phyloP scores from a whole-genome alignment of 805 yeast species.

The Nakazawaea sp. region DNA sequence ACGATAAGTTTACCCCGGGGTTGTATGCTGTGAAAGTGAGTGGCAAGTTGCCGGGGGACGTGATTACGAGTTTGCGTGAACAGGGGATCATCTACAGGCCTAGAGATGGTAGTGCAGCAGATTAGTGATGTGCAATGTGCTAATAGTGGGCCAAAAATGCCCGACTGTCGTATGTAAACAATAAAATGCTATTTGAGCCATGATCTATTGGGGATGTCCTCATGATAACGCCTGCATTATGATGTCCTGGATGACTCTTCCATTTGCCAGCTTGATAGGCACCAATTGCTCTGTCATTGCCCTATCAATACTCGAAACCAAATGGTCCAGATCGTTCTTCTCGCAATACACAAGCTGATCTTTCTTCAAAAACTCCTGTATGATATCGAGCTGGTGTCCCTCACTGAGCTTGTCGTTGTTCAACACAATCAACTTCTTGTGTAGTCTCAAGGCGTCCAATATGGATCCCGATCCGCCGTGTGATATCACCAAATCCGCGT shows the following conservation, averaged over 20 bases:
- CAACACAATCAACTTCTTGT: conserved; percentile 59
- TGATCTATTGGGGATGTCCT: no score
- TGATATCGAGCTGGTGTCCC: conserved; percentile 75
- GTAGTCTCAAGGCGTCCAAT: conserved; percentile 58
- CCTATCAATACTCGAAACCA: conserved; percentile 2
- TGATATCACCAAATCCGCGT: conserved; percentile 61
- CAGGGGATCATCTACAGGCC: conserved; percentile 87
- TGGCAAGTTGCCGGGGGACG: conserved; percentile 87
- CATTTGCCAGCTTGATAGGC: conserved; percentile 3
- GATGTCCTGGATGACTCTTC: conserved; percentile 4
- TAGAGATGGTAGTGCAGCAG: conserved; percentile 84
- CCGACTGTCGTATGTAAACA: no score
- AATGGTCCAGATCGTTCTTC: background rate
- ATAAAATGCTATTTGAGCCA: no score
- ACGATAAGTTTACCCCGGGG: conserved; percentile 84
- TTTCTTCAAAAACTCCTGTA: conserved; percentile 1
- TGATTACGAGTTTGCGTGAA: conserved; percentile 61
- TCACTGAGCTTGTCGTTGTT: conserved; percentile 72
- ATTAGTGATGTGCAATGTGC: conserved; percentile 22
- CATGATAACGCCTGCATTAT: conserved; percentile 2
- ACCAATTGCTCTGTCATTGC: background rate
- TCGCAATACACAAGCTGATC: conserved; percentile 7
- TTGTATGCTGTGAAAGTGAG: conserved; percentile 89
- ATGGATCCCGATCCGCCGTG: conserved; percentile 95
- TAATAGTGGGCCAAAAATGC: no score